Conservation (phyloP, 306 rosid genomes). For the Prosopis cineraria region DNA sequence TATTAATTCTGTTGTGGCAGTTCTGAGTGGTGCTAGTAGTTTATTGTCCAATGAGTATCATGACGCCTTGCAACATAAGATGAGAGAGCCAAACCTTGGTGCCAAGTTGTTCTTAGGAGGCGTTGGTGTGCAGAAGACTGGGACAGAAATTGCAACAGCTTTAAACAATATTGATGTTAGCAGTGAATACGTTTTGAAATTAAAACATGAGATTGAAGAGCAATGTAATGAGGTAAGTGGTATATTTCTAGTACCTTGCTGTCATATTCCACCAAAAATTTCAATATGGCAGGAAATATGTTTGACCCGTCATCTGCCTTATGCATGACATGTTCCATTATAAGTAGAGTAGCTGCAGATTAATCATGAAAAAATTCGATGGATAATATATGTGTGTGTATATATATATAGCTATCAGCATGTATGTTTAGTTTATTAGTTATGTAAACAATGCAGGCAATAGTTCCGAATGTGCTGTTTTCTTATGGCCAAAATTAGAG, state of each 20-base stretch:
- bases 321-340: not conserved
- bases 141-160: slow-evolving; percentile 85
- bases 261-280: slow-evolving; percentile 4
- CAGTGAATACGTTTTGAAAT: slow-evolving; percentile 85
- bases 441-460: not conserved
- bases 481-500: not conserved
- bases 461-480: slow-evolving; percentile 6
- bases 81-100: slow-evolving; percentile 91
- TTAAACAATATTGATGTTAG: slow-evolving; percentile 92
- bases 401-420: not conserved
- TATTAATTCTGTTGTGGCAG: slow-evolving; percentile 87
- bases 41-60: slow-evolving; percentile 83
- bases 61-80: slow-evolving; percentile 82
- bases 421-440: slow-evolving; percentile 1
- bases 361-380: slow-evolving; percentile 16
- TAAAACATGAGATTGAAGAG: slow-evolving; percentile 91
- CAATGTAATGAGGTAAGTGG: slow-evolving; percentile 84
- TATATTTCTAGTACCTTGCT: slow-evolving; percentile 26
- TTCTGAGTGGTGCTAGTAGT: slow-evolving; percentile 87
- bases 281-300: slow-evolving; percentile 8
- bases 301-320: not conserved
- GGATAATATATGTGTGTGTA: not conserved
- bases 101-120: slow-evolving; percentile 94
- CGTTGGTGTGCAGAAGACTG: slow-evolving; percentile 83
- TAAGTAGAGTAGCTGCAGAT: not conserved